Percentiles rank a stretch among this genome's conserved stretches.
Conservation (phyloP, 768 basidiomycete species). For the Pulveroboletus sp. region DNA sequence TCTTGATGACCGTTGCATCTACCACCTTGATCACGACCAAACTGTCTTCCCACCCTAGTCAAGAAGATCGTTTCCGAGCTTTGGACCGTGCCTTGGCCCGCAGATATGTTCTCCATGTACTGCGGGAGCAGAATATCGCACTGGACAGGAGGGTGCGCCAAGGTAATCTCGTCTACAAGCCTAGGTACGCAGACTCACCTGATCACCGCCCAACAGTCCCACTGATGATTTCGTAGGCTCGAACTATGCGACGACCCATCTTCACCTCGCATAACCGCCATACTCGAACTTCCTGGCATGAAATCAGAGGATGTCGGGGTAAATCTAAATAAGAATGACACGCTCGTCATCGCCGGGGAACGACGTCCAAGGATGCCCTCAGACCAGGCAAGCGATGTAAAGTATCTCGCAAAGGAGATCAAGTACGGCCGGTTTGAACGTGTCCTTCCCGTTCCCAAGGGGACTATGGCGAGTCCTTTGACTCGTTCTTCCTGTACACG, state of each 20-base stretch:
- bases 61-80: constrained; percentile 28
- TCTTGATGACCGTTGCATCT: constrained; percentile 24
- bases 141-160: constrained; percentile 20
- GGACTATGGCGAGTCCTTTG: constrained; percentile 30
- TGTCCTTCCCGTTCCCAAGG: constrained; percentile 32
- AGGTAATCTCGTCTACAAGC: constrained; percentile 30
- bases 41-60: constrained; percentile 20
- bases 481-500: not conserved
- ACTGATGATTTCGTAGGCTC: constrained; percentile 28
- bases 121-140: constrained; percentile 19
- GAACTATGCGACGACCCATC: constrained; percentile 37
- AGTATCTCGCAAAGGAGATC: constrained; percentile 34
- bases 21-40: constrained; percentile 19
- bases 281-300: constrained; percentile 39
- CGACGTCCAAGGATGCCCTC: constrained; percentile 18
- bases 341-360: constrained; percentile 34
- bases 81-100: constrained; percentile 30
- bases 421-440: constrained; percentile 39
- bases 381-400: constrained; percentile 13
- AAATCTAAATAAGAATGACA: constrained; percentile 27
- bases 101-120: constrained; percentile 23
- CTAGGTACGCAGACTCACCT: constrained; percentile 22
- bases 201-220: not conserved
- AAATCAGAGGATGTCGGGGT: constrained; percentile 33
- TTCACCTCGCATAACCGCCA: constrained; percentile 30